These are phyloP conservation scores for Rhizophagus sp. DNA, from an alignment of 192 early-diverging fungal genomes.

Conservation along the genomic window DNA sequence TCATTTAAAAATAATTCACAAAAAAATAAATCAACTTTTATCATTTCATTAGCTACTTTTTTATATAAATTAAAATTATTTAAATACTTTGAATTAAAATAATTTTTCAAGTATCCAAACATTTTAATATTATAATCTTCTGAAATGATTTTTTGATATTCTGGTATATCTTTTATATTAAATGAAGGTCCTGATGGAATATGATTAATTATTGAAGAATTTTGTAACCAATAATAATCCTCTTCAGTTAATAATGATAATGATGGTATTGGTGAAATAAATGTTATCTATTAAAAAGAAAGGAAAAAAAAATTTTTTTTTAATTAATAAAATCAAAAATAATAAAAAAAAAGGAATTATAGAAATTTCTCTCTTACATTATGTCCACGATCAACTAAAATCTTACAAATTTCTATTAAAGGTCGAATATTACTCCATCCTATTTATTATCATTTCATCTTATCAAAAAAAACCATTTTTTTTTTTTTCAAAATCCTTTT, in stretches of 20 bases:
- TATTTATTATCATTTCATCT: not conserved
- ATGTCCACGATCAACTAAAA: constrained; percentile 9
- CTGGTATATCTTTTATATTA: not conserved
- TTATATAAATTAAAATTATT: not conserved
- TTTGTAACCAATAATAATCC: not conserved
- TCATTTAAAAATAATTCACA: constrained; percentile 9
- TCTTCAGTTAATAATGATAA: no score
- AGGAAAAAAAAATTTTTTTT: not conserved
- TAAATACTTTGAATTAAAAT: constrained; percentile 13
- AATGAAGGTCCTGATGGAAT: not conserved
- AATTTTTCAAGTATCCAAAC: not conserved
- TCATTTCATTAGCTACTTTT: not conserved
- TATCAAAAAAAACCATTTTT: not conserved
- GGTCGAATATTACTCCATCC: constrained; percentile 3
- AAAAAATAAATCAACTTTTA: constrained; percentile 10
- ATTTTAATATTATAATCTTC: constrained; percentile 8
- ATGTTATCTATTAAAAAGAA: not conserved
- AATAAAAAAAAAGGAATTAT: no score
- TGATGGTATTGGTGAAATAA: not conserved
- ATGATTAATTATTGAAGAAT: constrained; percentile 3
- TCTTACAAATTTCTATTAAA: constrained; percentile 10
- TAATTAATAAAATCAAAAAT: not conserved
- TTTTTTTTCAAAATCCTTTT: not conserved
- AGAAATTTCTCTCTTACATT: constrained; percentile 2
- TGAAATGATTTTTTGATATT: not conserved